A percentile compares a stretch with the other conserved stretches of the same genome.
These are phyloP conservation scores for Hevea brasiliensis DNA, from an alignment of 345 rosid genomes.

Conservation along the genomic window DNA sequence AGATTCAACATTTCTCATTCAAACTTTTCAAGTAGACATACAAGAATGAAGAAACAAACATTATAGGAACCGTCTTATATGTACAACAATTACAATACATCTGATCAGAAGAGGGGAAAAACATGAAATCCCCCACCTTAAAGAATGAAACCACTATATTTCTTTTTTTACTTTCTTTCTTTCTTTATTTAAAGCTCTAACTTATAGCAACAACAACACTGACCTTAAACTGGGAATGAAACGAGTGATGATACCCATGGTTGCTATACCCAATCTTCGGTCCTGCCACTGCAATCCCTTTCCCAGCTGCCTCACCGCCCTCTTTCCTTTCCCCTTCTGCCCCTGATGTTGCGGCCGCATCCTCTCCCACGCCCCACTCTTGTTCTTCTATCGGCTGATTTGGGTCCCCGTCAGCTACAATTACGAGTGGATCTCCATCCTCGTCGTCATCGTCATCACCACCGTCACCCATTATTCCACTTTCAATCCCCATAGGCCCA, in stretches of 20 bases:
- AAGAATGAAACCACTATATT: not conserved
- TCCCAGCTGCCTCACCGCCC: constrained; percentile 46
- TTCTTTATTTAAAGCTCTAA: constrained; percentile 17
- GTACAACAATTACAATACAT: constrained; percentile 25
- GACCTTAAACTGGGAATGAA: constrained; percentile 99
- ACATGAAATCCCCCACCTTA: constrained; percentile 5
- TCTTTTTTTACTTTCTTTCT: constrained; percentile 12
- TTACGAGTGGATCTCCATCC: constrained; percentile 72
- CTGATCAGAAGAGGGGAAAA: not conserved
- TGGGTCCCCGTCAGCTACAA: constrained; percentile 64
- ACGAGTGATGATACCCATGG: constrained; percentile 82
- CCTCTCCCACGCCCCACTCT: constrained; percentile 64
- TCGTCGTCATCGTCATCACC: constrained; percentile 65
- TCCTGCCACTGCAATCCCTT: constrained; percentile 32
- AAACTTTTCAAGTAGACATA: constrained; percentile 15
- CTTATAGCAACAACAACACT: constrained; percentile 37
- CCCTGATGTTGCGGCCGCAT: constrained; percentile 36
- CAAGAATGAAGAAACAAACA: not conserved
- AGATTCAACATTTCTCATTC: constrained; percentile 24
- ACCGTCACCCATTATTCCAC: constrained; percentile 49
- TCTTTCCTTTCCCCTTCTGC: constrained; percentile 58
- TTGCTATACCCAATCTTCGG: constrained; percentile 76
- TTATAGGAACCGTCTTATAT: constrained; percentile 3
- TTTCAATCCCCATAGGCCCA: constrained; percentile 50
- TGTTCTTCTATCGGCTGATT: constrained; percentile 61